Conservation (phyloP, 768 basidiomycete genomes). For the Trametopsis cervina region DNA sequence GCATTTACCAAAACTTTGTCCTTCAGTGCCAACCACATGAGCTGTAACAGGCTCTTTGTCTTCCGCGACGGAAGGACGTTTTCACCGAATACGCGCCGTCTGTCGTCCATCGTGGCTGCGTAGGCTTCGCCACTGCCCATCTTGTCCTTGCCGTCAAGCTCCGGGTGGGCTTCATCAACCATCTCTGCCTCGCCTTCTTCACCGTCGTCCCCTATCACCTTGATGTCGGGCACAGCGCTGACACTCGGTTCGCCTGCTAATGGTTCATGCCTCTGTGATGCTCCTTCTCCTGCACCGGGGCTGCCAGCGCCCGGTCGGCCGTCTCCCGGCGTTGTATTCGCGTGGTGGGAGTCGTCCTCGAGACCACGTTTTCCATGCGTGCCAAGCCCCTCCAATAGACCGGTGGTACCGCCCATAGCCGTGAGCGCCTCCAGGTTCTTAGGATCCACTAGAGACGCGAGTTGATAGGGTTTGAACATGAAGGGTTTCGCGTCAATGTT, state of each 20-base stretch:
- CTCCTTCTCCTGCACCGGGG: conserved; percentile 24
- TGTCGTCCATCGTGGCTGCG: conserved; percentile 32
- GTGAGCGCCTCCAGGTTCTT: conserved; percentile 66
- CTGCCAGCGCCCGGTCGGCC: conserved; percentile 12
- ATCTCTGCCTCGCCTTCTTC: conserved; percentile 1
- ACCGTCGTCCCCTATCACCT: conserved; percentile 17
- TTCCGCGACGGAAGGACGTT: conserved; percentile 44
- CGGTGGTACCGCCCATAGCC: conserved; percentile 62
- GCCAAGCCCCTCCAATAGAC: conserved; percentile 68
- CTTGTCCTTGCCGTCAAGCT: conserved; percentile 2
- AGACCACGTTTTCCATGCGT: conserved; percentile 50
- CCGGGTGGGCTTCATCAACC: conserved; percentile 10
- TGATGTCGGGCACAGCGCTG: conserved; percentile 19
- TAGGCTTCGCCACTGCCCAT: conserved; percentile 20
- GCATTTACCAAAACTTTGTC: conserved; percentile 54
- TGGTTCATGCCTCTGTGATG: conserved; percentile 29
- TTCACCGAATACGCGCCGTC: conserved; percentile 42
- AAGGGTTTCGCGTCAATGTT: conserved; percentile 67
- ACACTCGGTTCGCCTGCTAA: conserved; percentile 3
- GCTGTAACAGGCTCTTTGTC: conserved; percentile 40
- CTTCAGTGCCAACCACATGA: conserved; percentile 59
- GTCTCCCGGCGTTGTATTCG: conserved; percentile 7
- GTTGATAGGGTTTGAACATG: conserved; percentile 58
- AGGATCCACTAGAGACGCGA: conserved; percentile 87
- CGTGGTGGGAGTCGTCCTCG: conserved; percentile 6